Evolutionary conservation across 345 rosid genomes (phyloP).

Genomic region (Noccaea bulbosa): DNA sequence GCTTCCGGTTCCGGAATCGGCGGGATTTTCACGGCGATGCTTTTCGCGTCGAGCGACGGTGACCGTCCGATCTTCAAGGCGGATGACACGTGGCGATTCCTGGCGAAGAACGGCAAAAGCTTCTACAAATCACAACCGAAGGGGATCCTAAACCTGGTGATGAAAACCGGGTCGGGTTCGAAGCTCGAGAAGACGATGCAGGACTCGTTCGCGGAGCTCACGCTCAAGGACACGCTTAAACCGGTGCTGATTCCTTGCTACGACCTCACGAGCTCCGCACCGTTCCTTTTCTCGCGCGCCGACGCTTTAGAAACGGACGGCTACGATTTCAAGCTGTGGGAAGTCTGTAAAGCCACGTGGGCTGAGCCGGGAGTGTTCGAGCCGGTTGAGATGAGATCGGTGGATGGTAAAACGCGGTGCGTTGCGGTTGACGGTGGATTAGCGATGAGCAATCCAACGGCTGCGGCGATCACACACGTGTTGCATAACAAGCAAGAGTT

Average conservation of each 20-base stretch:
- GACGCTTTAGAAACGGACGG: slow-evolving; percentile 91
- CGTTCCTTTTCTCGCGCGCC: slow-evolving; percentile 92
- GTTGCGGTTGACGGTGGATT: slow-evolving; percentile 92
- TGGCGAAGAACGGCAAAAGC: slow-evolving; percentile 65
- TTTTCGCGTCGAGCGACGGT: slow-evolving; percentile 73
- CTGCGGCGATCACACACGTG: slow-evolving; percentile 97
- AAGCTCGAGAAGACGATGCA: slow-evolving; percentile 72
- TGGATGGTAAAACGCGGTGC: slow-evolving; percentile 76
- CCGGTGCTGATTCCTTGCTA: slow-evolving; percentile 91
- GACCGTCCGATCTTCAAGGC: slow-evolving; percentile 75
- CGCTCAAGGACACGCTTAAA: slow-evolving; percentile 84
- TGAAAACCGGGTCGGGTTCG: slow-evolving; percentile 53
- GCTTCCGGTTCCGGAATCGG: slow-evolving; percentile 93
- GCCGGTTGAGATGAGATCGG: slow-evolving; percentile 74
- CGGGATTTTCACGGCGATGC: slow-evolving; percentile 93
- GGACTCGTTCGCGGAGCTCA: slow-evolving; percentile 67
- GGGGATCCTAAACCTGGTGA: slow-evolving; percentile 54
- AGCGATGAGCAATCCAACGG: slow-evolving; percentile 88
- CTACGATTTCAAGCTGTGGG: slow-evolving; percentile 82
- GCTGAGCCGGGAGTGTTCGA: slow-evolving; percentile 81
- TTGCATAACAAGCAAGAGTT: slow-evolving; percentile 95
- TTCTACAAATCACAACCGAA: slow-evolving; percentile 51
- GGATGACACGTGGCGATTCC: slow-evolving; percentile 86
- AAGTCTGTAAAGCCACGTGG: slow-evolving; percentile 88
- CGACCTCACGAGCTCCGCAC: slow-evolving; percentile 85